Evolutionary conservation across 73 alveolate species (phyloP).

Genomic region (Blepharisma japonicum): DNA sequence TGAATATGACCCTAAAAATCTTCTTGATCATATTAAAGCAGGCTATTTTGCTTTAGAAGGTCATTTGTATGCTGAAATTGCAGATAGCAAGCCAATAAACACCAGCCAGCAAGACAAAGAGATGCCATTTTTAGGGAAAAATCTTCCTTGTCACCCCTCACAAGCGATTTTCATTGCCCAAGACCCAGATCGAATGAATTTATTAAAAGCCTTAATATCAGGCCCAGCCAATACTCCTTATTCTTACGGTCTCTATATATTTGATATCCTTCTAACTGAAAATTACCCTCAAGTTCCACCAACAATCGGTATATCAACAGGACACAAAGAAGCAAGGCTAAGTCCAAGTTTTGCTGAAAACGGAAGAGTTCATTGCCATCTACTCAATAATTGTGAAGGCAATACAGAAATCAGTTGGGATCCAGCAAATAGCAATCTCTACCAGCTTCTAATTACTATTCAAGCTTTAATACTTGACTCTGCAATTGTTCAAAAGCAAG

Average conservation of each 20-base stretch:
- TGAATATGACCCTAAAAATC: no score
- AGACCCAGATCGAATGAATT: slow-evolving; percentile 76
- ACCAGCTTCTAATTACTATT: slow-evolving; percentile 58
- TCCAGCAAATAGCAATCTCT: slow-evolving; percentile 52
- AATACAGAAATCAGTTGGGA: slow-evolving; percentile 66
- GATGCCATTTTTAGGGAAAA: slow-evolving; percentile 86
- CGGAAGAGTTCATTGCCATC: slow-evolving; percentile 66
- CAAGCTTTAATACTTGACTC: slow-evolving; percentile 72
- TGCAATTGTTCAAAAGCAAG: slow-evolving; percentile 48
- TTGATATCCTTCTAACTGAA: slow-evolving; percentile 84
- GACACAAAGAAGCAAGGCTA: slow-evolving; percentile 75
- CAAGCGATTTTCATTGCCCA: slow-evolving; percentile 77
- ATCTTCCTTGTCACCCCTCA: slow-evolving; percentile 80
- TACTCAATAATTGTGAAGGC: slow-evolving; percentile 76
- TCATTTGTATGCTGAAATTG: no score
- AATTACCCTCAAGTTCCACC: slow-evolving; percentile 94
- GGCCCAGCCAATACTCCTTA: slow-evolving; percentile 97
- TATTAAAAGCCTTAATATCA: slow-evolving; percentile 70
- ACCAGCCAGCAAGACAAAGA: slow-evolving; percentile 45
- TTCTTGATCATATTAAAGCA: no score
- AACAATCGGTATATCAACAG: slow-evolving; percentile 91
- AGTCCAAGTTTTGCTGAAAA: slow-evolving; percentile 67
- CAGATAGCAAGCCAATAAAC: no score
- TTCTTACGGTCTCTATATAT: slow-evolving; percentile 94
- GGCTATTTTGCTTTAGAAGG: no score